Evolutionary conservation across 345 rosid genomes (phyloP).

Genomic region (Trapa bicornis): DNA sequence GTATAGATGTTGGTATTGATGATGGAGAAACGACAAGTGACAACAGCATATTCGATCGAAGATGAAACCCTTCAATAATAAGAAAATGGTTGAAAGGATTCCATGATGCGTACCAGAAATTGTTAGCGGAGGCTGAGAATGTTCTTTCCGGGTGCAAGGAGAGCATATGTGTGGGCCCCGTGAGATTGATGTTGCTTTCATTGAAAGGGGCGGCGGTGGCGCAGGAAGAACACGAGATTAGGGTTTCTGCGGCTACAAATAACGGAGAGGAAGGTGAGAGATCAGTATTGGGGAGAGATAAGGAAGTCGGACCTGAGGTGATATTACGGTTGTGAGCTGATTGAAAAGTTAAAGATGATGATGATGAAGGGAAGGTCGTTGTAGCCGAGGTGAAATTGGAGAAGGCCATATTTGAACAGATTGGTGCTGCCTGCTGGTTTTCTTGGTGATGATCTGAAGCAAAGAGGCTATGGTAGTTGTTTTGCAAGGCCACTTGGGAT

Average conservation of each 20-base stretch:
- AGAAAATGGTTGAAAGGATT: background rate
- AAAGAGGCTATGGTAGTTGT: background rate
- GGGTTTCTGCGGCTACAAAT: background rate
- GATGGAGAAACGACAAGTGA: background rate
- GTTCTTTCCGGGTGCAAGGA: background rate
- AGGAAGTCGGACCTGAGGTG: background rate
- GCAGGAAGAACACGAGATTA: conserved; percentile 9
- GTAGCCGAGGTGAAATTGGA: conserved; percentile 10
- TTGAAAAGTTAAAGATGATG: background rate
- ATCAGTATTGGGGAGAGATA: conserved; percentile 10
- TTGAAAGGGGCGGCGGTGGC: conserved; percentile 20
- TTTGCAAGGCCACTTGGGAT: background rate
- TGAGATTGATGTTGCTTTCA: conserved; percentile 37
- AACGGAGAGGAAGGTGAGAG: too few species aligned
- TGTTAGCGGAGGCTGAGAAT: background rate
- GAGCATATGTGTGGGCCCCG: conserved; percentile 26
- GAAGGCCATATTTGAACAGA: conserved; percentile 43
- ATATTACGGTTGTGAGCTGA: too few species aligned
- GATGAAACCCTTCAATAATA: background rate
- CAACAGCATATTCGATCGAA: background rate
- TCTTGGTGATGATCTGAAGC: background rate
- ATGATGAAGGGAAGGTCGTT: conserved; percentile 1
- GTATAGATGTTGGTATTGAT: background rate
- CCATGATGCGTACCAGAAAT: background rate
- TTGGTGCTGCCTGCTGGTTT: conserved; percentile 7